These are phyloP conservation scores for Sphaerostilbella broomeana DNA, from an alignment of 2,329 filamentous ascomycete species.

Conservation along the genomic window DNA sequence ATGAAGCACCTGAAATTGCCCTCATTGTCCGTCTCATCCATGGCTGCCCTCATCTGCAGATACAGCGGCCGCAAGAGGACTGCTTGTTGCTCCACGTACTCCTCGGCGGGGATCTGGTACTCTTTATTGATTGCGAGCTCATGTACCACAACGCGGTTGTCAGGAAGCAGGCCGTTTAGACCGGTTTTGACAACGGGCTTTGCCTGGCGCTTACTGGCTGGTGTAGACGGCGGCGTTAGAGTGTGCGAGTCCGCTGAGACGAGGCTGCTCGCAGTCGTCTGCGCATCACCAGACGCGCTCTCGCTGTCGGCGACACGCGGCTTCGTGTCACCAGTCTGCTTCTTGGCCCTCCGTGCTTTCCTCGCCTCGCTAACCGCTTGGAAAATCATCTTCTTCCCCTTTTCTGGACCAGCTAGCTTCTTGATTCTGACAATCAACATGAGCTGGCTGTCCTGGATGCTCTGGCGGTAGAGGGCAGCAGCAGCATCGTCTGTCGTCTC, in stretches of 20 bases:
- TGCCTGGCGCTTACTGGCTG: constrained; percentile 33
- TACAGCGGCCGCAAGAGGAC: constrained; percentile 44
- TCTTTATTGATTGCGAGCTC: constrained; percentile 75
- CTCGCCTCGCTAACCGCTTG: constrained; percentile 68
- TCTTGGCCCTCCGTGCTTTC: constrained; percentile 56
- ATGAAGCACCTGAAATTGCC: constrained; percentile 62
- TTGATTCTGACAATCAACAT: constrained; percentile 75
- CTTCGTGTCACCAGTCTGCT: constrained; percentile 61
- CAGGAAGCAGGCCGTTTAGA: constrained; percentile 54
- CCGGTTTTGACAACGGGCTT: constrained; percentile 34
- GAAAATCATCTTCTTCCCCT: constrained; percentile 65
- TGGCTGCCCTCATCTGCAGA: constrained; percentile 54
- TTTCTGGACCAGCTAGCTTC: constrained; percentile 64
- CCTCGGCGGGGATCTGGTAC: constrained; percentile 61
- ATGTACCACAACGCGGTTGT: constrained; percentile 69
- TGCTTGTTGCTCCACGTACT: constrained; percentile 52
- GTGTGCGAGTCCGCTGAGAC: constrained; percentile 41
- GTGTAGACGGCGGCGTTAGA: constrained; percentile 49
- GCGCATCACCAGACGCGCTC: constrained; percentile 31
- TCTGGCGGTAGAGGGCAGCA: constrained; percentile 68
- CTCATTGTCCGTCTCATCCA: constrained; percentile 59
- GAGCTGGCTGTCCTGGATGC: constrained; percentile 74
- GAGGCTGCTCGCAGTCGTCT: constrained; percentile 31
- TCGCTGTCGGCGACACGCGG: constrained; percentile 59
- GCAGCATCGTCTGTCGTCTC: constrained; percentile 68